A percentile compares a stretch with the other conserved stretches of the same genome.
Conservation (phyloP, 148 eudicot species). For the Nepenthes gracilis region DNA sequence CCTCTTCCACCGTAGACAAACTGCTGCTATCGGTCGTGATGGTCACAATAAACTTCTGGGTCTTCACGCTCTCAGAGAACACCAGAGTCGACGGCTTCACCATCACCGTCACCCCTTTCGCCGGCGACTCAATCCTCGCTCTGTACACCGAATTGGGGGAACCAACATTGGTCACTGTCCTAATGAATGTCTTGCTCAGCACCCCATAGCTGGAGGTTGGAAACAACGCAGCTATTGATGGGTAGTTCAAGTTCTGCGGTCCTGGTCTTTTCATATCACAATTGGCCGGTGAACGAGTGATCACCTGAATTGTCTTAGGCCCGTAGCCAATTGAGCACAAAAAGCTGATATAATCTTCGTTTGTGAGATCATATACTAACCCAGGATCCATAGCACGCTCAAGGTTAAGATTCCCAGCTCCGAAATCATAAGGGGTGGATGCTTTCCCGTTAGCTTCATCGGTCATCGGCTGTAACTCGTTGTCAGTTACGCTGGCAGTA, state of each 20-base stretch:
- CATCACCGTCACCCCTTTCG: slow-evolving; percentile 42
- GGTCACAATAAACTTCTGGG: slow-evolving; percentile 42
- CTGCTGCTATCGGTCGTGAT: slow-evolving; percentile 43
- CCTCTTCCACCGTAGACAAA: slow-evolving; percentile 54
- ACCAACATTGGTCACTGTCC: slow-evolving; percentile 83
- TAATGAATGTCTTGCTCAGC: slow-evolving; percentile 51
- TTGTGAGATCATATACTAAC: slow-evolving; percentile 59
- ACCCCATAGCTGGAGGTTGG: slow-evolving; percentile 32
- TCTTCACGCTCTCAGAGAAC: slow-evolving; percentile 50
- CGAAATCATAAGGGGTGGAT: slow-evolving; percentile 61
- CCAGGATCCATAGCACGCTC: slow-evolving; percentile 90
- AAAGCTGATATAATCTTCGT: slow-evolving; percentile 61
- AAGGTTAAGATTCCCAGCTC: slow-evolving; percentile 72
- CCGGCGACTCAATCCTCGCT: slow-evolving; percentile 40
- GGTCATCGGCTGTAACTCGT: slow-evolving; percentile 32
- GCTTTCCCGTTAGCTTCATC: slow-evolving; percentile 70
- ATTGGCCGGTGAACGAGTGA: slow-evolving; percentile 53
- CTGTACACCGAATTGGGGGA: slow-evolving; percentile 44
- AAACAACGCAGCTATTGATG: slow-evolving; percentile 62
- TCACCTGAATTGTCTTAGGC: slow-evolving; percentile 82
- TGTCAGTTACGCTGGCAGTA: slow-evolving; percentile 55
- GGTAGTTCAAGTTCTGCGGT: slow-evolving; percentile 81
- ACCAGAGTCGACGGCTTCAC: slow-evolving; percentile 53
- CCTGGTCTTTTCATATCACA: slow-evolving; percentile 51
- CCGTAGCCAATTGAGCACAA: slow-evolving; percentile 83